phyloP scores from a whole-genome alignment of 495 filamentous ascomycete species.

The Beverwykella pulmonaria region DNA sequence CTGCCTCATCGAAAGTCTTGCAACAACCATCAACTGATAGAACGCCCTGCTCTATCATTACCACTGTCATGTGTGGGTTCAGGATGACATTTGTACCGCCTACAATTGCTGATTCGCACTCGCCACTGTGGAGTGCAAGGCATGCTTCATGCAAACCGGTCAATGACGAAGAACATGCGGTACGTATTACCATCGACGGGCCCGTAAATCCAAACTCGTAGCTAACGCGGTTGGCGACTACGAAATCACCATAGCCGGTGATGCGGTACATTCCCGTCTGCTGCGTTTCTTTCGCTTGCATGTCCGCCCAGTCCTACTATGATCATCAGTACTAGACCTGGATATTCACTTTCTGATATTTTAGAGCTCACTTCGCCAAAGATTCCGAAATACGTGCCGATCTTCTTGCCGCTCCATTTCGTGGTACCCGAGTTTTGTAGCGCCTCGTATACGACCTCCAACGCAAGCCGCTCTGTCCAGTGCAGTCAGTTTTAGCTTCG shows the following conservation, averaged over 20 bases:
- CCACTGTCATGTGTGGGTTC: not conserved
- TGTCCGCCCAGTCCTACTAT: not conserved
- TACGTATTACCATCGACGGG: constrained; percentile 9
- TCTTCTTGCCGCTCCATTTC: not conserved
- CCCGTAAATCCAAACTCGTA: constrained; percentile 16
- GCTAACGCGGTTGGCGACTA: constrained; percentile 2
- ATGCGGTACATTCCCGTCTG: not conserved
- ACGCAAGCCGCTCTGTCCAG: too few relatives aligned
- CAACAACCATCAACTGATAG: constrained; percentile 6
- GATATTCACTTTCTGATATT: too few relatives aligned
- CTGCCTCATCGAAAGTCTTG: constrained; percentile 43
- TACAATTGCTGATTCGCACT: constrained; percentile 13
- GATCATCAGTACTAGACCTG: too few relatives aligned
- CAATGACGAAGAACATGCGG: constrained; percentile 20
- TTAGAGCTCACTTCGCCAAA: constrained; percentile 7
- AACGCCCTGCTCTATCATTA: not conserved
- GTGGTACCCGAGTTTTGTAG: constrained; percentile 10
- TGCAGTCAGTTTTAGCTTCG: too few relatives aligned
- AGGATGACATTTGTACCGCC: constrained; percentile 17
- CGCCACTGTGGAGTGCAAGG: not conserved
- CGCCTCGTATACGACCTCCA: constrained; percentile 10
- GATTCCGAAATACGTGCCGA: not conserved
- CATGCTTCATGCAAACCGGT: constrained; percentile 2
- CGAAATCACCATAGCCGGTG: not conserved
- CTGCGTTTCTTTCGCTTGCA: constrained; percentile 4